Evolutionary conservation across 495 filamentous ascomycete genomes (phyloP).

Genomic region (Penicillium parvum): DNA sequence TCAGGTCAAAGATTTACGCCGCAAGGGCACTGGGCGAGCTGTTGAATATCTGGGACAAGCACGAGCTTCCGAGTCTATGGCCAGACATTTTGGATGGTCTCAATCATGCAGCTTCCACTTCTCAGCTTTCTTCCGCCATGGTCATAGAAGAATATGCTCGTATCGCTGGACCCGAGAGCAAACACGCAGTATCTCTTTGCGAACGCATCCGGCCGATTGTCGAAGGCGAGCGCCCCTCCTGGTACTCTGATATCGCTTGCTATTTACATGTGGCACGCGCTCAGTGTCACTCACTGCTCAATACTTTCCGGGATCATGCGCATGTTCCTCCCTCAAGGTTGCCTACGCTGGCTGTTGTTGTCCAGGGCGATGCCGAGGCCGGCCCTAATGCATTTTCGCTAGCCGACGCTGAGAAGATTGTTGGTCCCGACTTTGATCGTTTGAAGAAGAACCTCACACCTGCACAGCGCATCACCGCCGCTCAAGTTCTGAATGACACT

Average conservation of each 20-base stretch:
- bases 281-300: slow-evolving; percentile 84
- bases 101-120: slow-evolving; percentile 68
- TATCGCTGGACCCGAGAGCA: slow-evolving; percentile 32
- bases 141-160: slow-evolving; percentile 83
- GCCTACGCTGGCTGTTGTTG: slow-evolving; percentile 77
- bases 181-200: slow-evolving; percentile 53
- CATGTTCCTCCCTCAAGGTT: slow-evolving; percentile 69
- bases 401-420: slow-evolving; percentile 77
- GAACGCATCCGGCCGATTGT: slow-evolving; percentile 63
- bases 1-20: slow-evolving; percentile 83
- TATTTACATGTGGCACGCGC: slow-evolving; percentile 83
- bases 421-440: slow-evolving; percentile 75
- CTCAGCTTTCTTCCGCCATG: slow-evolving; percentile 78
- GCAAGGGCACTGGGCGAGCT: slow-evolving; percentile 72
- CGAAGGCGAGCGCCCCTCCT: slow-evolving; percentile 71
- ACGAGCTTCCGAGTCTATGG: slow-evolving; percentile 40
- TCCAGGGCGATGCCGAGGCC: slow-evolving; percentile 86
- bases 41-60: slow-evolving; percentile 41
- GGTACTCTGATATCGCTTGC: slow-evolving; percentile 83
- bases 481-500: slow-evolving; percentile 69
- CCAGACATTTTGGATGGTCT: slow-evolving; percentile 58
- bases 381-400: slow-evolving; percentile 89
- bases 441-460: slow-evolving; percentile 80
- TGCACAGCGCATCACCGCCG: slow-evolving; percentile 74
- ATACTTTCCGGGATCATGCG: slow-evolving; percentile 81